Evolutionary conservation across 2,329 filamentous ascomycete genomes (phyloP).

Genomic region (Paracamarosporium sp.): DNA sequence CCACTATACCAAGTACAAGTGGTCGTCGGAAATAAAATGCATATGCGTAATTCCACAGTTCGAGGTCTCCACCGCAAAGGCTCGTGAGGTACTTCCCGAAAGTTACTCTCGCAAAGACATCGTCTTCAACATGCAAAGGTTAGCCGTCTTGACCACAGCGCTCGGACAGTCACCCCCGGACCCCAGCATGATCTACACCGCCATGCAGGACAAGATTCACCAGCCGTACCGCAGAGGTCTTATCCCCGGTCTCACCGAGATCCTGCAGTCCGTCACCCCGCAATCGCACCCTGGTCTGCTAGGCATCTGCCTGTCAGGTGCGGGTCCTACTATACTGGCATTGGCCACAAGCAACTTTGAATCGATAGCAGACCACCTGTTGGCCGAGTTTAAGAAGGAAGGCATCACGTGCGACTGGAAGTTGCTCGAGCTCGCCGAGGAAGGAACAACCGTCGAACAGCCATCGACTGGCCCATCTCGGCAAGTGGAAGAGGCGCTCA

Average conservation of each 20-base stretch:
- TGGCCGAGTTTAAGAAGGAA: constrained; percentile 74
- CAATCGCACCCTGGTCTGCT: constrained; percentile 84
- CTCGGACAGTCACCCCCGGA: constrained; percentile 89
- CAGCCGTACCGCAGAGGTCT: constrained; percentile 93
- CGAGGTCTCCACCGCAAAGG: constrained; percentile 91
- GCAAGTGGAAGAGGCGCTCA: constrained; percentile 59
- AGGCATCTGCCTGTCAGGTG: constrained; percentile 93
- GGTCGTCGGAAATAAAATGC: constrained; percentile 94
- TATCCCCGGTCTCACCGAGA: constrained; percentile 89
- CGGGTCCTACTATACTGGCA: constrained; percentile 92
- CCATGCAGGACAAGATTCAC: constrained; percentile 98
- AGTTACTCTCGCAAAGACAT: constrained; percentile 83
- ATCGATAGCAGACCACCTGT: constrained; percentile 80
- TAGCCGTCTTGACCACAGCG: constrained; percentile 87
- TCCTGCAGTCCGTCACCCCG: constrained; percentile 90
- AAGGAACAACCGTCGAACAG: constrained; percentile 56
- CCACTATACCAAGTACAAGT: constrained; percentile 94
- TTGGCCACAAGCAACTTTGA: constrained; percentile 91
- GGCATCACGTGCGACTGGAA: constrained; percentile 85
- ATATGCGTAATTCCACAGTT: constrained; percentile 96
- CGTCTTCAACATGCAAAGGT: constrained; percentile 94
- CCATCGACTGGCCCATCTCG: constrained; percentile 20
- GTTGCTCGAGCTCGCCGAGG: constrained; percentile 85
- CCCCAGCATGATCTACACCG: constrained; percentile 91
- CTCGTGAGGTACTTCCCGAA: constrained; percentile 82